A percentile compares a stretch with the other conserved stretches of the same genome.
These are phyloP conservation scores for Platismatia glauca DNA, from an alignment of 495 filamentous ascomycete genomes.

Conservation along the genomic window DNA sequence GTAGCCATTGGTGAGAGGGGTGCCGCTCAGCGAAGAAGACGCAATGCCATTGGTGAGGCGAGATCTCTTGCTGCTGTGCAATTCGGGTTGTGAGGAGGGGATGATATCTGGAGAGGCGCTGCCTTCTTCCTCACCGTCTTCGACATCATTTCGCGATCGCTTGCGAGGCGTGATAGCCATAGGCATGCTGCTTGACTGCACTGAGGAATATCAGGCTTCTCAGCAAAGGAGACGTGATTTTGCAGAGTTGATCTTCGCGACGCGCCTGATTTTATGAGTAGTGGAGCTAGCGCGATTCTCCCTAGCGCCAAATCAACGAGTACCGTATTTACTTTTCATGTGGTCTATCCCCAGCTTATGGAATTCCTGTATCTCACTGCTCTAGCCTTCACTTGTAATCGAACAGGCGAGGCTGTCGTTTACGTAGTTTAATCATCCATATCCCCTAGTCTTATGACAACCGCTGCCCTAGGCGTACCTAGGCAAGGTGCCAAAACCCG, in stretches of 20 bases:
- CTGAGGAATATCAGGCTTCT: background rate
- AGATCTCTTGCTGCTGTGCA: conserved; percentile 17
- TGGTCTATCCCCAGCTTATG: background rate
- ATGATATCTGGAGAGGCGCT: conserved; percentile 8
- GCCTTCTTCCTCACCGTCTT: conserved; percentile 12
- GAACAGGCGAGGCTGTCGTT: no score
- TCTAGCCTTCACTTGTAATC: no score
- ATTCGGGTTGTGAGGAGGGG: conserved; percentile 11
- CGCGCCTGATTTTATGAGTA: background rate
- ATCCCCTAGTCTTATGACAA: no score
- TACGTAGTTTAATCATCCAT: no score
- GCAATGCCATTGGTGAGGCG: conserved; percentile 22
- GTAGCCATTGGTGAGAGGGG: conserved; percentile 13
- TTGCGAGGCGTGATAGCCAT: conserved; percentile 5
- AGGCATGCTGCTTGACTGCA: conserved; percentile 10
- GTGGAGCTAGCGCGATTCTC: background rate
- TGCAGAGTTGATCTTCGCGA: background rate
- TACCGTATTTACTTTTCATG: background rate
- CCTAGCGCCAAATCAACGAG: background rate
- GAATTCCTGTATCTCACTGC: no score
- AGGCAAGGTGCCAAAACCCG: no score
- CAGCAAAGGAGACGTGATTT: background rate
- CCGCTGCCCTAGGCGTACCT: no score
- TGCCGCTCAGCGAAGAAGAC: conserved; percentile 8
- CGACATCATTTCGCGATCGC: conserved; percentile 16